These are phyloP conservation scores for Vaccinium myrtillus DNA, from an alignment of 148 eudicot genomes.

Conservation along the genomic window DNA sequence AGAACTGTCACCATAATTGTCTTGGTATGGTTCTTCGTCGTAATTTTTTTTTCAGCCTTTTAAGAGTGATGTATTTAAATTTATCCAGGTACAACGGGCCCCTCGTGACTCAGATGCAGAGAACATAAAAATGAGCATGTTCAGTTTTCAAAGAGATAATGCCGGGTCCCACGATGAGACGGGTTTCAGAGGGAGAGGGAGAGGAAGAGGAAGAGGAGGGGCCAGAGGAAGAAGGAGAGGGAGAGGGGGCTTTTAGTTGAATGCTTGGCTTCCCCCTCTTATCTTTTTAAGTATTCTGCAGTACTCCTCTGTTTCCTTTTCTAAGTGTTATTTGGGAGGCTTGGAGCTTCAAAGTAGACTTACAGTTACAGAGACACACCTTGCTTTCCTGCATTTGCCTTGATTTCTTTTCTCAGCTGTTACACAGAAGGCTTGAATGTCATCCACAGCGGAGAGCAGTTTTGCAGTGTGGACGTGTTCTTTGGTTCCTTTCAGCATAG, in stretches of 20 bases:
- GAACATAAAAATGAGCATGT: conserved; percentile 68
- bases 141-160: conserved; percentile 65
- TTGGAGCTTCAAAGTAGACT: not conserved
- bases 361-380: too few species aligned
- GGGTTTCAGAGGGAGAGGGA: conserved; percentile 55
- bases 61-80: not conserved
- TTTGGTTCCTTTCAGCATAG: not conserved
- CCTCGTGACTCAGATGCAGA: conserved; percentile 47
- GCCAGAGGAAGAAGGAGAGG: conserved; percentile 30
- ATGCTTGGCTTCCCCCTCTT: not conserved
- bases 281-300: not conserved
- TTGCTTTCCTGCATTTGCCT: not conserved
- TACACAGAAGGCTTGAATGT: not conserved
- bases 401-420: not conserved
- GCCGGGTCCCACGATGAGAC: conserved; percentile 31
- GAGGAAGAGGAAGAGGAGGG: conserved; percentile 48
- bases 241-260: not conserved
- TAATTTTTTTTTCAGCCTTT: not conserved
- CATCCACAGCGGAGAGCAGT: not conserved
- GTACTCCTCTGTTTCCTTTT: not conserved
- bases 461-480: not conserved
- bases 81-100: conserved; percentile 47
- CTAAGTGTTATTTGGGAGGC: not conserved
- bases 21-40: not conserved
- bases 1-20: not conserved